phyloP scores from a whole-genome alignment of 805 yeast species.

The Spathaspora girioi region DNA sequence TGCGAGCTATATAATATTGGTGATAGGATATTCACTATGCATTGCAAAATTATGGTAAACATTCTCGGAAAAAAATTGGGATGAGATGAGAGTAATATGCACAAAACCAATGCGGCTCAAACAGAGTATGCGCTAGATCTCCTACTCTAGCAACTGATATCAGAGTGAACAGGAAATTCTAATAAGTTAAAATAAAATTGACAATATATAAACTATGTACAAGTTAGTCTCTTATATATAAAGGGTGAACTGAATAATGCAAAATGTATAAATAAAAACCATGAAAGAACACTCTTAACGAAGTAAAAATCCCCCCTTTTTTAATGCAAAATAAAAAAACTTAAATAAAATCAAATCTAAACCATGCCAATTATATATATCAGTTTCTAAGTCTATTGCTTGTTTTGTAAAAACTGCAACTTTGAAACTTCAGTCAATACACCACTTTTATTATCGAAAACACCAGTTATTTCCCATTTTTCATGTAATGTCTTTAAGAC shows the following conservation, averaged over 20 bases:
- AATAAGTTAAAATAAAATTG: not conserved
- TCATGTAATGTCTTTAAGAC: slow-evolving; percentile 57
- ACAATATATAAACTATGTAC: not conserved
- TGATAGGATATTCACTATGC: not conserved
- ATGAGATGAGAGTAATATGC: not conserved
- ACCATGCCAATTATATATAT: not conserved
- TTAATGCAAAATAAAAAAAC: not conserved
- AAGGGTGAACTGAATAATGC: not conserved
- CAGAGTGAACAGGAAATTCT: not conserved
- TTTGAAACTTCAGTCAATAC: slow-evolving; percentile 9
- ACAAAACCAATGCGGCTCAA: not conserved
- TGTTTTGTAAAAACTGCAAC: slow-evolving; percentile 1
- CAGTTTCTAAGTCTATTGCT: not conserved
- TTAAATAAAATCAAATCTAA: not conserved
- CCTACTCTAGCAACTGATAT: too few relatives aligned
- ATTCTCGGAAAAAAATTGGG: not conserved
- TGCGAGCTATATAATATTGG: not conserved
- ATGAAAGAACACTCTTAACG: not conserved
- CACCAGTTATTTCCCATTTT: slow-evolving; percentile 40
- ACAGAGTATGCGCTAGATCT: not conserved
- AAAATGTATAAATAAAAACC: not conserved
- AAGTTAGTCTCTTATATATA: not conserved
- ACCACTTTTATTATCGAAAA: slow-evolving; percentile 24
- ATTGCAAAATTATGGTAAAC: not conserved
- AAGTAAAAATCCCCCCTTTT: not conserved